Evolutionary conservation across 1,284 basidiomycete genomes (phyloP), one percentile per base, ranked within the genome.

Genomic region (Pseudozyma flocculosa): DNA sequence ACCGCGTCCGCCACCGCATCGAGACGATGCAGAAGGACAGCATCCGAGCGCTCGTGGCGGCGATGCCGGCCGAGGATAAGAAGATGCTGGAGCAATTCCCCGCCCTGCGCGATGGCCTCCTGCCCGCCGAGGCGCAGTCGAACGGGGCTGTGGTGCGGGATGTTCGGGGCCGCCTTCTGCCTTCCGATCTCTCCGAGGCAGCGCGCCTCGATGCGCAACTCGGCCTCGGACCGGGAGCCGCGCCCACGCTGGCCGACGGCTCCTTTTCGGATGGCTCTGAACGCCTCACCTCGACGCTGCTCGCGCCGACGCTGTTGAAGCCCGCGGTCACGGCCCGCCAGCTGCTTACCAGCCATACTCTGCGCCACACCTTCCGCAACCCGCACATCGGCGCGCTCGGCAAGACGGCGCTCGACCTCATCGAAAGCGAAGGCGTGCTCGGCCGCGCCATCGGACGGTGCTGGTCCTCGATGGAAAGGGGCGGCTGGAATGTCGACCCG

Each of bases 341-440:
- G 37, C 43, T 78, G 37, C 56, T 78, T 37, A 60, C 69, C n/a
- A 72, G 69, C 46, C 68, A 71, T 34, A 71, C 73, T 22, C 64
- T 78, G 24, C 65, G 65, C 18, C 75, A 76, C 45, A 76, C 68
- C 5, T 78, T 78, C 54, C 58, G 68, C 30, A 76, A 78, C 43
- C 72, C 74, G 22, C 75, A 78, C 60, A 70, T 78, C 36, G 65
- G 61, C 3, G 72, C 75, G 1, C 53, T 78, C 3, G 67, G 66
- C 50, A 72, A 73, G 53, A 76, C 75, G 22, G 75, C 75, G 7
- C 54, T 76, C n/a, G 75, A 78, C 39, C 50, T 78, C 36, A 54
- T 68, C 32, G 75, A 76, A 44, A 75, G 73, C 46, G 75, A 78
- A 44, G 61, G 66, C 19, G 59, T 63, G 5, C 62, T 78, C n/a